Conservation (phyloP, 805 yeast genomes). For the Starmera caribaea region DNA sequence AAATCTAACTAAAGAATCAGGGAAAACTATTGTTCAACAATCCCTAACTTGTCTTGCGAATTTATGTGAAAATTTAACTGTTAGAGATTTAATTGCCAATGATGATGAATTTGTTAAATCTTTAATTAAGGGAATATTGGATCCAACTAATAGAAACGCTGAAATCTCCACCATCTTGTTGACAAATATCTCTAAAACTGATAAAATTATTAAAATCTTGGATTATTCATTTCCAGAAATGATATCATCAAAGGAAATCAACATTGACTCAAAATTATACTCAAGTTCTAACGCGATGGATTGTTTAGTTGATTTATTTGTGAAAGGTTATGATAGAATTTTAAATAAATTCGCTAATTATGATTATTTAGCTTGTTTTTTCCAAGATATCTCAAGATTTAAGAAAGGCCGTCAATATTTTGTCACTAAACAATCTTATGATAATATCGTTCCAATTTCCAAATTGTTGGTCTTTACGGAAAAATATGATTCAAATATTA, state of each 20-base stretch:
- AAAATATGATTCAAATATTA: conserved; percentile 60
- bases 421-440: conserved; percentile 62
- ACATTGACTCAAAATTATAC: conserved; percentile 43
- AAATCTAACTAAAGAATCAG: conserved; percentile 41
- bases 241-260: conserved; percentile 19
- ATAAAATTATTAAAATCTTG: conserved; percentile 46
- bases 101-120: conserved; percentile 48
- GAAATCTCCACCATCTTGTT: conserved; percentile 78
- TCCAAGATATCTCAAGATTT: conserved; percentile 83
- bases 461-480: conserved; percentile 78
- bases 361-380: conserved; percentile 80
- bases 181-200: conserved; percentile 78
- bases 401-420: conserved; percentile 68
- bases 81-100: conserved; percentile 56
- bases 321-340: conserved; percentile 67
- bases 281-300: conserved; percentile 55
- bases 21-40: conserved; percentile 47
- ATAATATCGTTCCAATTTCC: conserved; percentile 69
- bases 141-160: conserved; percentile 52
- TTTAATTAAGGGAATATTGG: conserved; percentile 40
- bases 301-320: conserved; percentile 82
- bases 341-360: conserved; percentile 65
- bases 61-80: conserved; percentile 57
- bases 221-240: conserved; percentile 11
- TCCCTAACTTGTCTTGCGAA: conserved; percentile 77